Percentiles rank a stretch among this genome's conserved stretches.
These are phyloP conservation scores for Suillus subalutaceus DNA, from an alignment of 768 basidiomycete genomes.

Conservation along the genomic window DNA sequence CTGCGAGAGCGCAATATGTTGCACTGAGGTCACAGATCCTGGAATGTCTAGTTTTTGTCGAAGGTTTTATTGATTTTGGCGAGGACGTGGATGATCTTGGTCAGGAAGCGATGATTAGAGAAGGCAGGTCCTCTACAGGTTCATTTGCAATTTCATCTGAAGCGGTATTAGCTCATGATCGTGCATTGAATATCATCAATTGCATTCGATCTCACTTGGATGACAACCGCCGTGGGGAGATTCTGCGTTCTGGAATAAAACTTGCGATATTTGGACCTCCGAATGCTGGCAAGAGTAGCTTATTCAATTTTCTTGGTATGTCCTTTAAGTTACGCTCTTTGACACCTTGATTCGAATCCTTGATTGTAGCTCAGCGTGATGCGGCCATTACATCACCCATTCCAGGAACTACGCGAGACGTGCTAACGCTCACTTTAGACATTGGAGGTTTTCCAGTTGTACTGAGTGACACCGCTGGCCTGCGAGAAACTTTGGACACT, in stretches of 20 bases:
- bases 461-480: slow-evolving; percentile 85
- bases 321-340: neutral
- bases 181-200: slow-evolving; percentile 50
- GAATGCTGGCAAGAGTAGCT: slow-evolving; percentile 91
- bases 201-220: slow-evolving; percentile 59
- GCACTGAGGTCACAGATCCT: slow-evolving; percentile 67
- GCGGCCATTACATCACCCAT: slow-evolving; percentile 89
- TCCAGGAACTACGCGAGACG: slow-evolving; percentile 89
- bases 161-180: slow-evolving; percentile 48
- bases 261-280: slow-evolving; percentile 91
- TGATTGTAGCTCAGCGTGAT: slow-evolving; percentile 69
- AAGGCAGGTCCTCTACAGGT: slow-evolving; percentile 47
- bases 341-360: neutral
- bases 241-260: slow-evolving; percentile 79
- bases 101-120: slow-evolving; percentile 73
- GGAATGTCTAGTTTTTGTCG: slow-evolving; percentile 73
- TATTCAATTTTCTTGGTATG: slow-evolving; percentile 82
- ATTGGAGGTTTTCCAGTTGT: slow-evolving; percentile 85
- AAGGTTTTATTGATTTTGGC: slow-evolving; percentile 92
- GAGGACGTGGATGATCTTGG: slow-evolving; percentile 83
- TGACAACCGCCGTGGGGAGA: slow-evolving; percentile 80
- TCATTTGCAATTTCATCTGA: slow-evolving; percentile 5
- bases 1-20: slow-evolving; percentile 60
- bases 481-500: slow-evolving; percentile 59
- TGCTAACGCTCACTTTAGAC: slow-evolving; percentile 83